A percentile compares a stretch with the other conserved stretches of the same genome.
phyloP scores from a whole-genome alignment of 1,284 basidiomycete genomes.

The Tremellales sp. region DNA sequence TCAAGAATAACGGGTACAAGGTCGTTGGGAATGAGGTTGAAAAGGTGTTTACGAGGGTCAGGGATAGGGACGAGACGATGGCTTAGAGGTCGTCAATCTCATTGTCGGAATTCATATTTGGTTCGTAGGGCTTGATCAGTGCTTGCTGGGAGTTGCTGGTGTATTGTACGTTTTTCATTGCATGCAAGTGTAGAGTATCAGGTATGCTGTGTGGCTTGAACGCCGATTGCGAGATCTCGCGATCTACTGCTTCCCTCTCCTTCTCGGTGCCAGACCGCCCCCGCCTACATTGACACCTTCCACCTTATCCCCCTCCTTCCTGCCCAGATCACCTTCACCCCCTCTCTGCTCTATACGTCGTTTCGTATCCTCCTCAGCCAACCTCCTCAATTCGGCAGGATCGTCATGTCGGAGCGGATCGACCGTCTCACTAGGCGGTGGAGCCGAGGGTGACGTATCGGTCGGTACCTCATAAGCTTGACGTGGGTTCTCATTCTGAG shows the following conservation, averaged over 20 bases:
- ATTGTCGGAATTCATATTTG: background rate
- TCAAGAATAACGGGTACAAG: constrained; percentile 85
- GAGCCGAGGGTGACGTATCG: constrained; percentile 12
- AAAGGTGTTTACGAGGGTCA: constrained; percentile 40
- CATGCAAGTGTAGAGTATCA: too few species aligned
- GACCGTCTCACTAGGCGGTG: constrained; percentile 27
- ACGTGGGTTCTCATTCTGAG: constrained; percentile 3
- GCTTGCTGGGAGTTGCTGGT: too few species aligned
- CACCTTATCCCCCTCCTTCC: background rate
- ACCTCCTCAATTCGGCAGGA: constrained; percentile 29
- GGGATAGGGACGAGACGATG: background rate
- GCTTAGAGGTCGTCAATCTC: background rate
- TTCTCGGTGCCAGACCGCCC: constrained; percentile 4
- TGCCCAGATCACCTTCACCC: constrained; percentile 5
- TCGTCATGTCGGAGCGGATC: constrained; percentile 24
- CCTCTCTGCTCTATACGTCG: constrained; percentile 33
- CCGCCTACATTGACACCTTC: constrained; percentile 1
- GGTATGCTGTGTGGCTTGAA: too few species aligned
- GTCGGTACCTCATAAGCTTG: constrained; percentile 17
- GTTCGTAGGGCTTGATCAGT: background rate
- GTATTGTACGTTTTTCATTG: too few species aligned
- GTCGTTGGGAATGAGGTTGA: constrained; percentile 34
- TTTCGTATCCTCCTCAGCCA: constrained; percentile 43
- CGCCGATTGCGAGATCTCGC: background rate
- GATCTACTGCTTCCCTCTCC: constrained; percentile 3